Evolutionary conservation across 371 early-diverging fungal genomes (phyloP).

Genomic region (Neoconidiobolus thromboides): DNA sequence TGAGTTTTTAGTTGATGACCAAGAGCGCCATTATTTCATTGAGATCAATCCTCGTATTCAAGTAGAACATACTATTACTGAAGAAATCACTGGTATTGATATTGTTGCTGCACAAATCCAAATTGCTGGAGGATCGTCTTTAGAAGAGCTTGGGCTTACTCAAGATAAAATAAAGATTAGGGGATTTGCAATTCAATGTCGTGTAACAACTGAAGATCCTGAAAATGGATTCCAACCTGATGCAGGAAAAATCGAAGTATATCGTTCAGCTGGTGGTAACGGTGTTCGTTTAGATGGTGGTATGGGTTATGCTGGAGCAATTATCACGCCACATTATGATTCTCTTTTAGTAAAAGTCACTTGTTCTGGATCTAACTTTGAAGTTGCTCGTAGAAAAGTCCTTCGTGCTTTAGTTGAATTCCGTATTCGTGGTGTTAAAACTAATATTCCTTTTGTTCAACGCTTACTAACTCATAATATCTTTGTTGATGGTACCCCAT

Average conservation of each 20-base stretch:
- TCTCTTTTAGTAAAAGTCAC: constrained; percentile 88
- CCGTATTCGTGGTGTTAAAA: constrained; percentile 90
- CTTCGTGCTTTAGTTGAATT: constrained; percentile 78
- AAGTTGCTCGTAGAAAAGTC: constrained; percentile 71
- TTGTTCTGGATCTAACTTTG: constrained; percentile 65
- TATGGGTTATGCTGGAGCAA: constrained; percentile 69
- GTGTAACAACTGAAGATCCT: constrained; percentile 90
- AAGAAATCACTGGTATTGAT: constrained; percentile 89
- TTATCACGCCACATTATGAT: constrained; percentile 90
- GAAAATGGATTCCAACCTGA: constrained; percentile 80
- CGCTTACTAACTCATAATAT: constrained; percentile 59
- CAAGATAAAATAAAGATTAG: constrained; percentile 61
- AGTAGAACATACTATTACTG: constrained; percentile 84
- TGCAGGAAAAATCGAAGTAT: constrained; percentile 83
- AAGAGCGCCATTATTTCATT: constrained; percentile 83
- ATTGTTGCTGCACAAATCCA: constrained; percentile 81
- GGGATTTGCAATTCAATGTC: constrained; percentile 84
- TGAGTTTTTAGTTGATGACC: constrained; percentile 84
- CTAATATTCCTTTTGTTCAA: constrained; percentile 85
- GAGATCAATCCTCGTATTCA: constrained; percentile 92
- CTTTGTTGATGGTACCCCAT: constrained; percentile 55
- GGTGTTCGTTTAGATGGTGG: constrained; percentile 88
- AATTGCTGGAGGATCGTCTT: constrained; percentile 69
- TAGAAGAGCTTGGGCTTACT: constrained; percentile 59
- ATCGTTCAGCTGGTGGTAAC: constrained; percentile 70